Base-by-base conservation (phyloP, 2,329 filamentous ascomycete species). In the Tolypocladium amazonense region DNA sequence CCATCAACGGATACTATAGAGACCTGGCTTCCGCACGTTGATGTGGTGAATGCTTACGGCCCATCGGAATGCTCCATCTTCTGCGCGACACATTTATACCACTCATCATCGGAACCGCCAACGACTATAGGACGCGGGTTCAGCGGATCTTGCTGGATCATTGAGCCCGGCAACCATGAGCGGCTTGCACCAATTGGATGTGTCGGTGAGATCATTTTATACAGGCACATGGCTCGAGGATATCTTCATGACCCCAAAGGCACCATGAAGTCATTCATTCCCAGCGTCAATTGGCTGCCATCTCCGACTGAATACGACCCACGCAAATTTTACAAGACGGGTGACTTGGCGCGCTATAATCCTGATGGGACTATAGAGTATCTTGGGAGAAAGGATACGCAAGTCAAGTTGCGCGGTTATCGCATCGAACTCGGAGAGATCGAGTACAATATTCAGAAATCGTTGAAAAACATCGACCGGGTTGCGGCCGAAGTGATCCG, bases 181-280 rank as follows among this genome's bases (percentile, higher is more conserved):
- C 27, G 37, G 27, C 57, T 62, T 18, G 55, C 57, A 9, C 56
- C 62, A 1, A 56, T 58, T 7, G 60, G 60, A 14, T 62, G 59
- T 15, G 39, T 59, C 2, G 60, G 62, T 15, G 62, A 63, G 33
- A 35, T 63, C 2, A 59, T 60, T 14, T 47, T 62, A 6, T 59
- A 66, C n/a, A 62, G 65, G 1, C 79, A 79, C 2, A 61, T 63
- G 3, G 56, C 83, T 9, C 70, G 75, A 33, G 79, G 79, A 45
- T 84, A 83, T 58, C 58, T 65, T 5, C 58, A 60, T 3, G 62
- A 65, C 30, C 30, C 56, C 2, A 50, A 52, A 20, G 62, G 59
- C 47, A 65, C 64, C 1, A 45, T 27, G 23, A 35, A 38, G 14
- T 33, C 59, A 61, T 37, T 55, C 57, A 2, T 54, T 60, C 12